Evolutionary conservation across 1,284 basidiomycete species (phyloP), one percentile per base, ranked within the genome.

Genomic region (Mycena sp.): DNA sequence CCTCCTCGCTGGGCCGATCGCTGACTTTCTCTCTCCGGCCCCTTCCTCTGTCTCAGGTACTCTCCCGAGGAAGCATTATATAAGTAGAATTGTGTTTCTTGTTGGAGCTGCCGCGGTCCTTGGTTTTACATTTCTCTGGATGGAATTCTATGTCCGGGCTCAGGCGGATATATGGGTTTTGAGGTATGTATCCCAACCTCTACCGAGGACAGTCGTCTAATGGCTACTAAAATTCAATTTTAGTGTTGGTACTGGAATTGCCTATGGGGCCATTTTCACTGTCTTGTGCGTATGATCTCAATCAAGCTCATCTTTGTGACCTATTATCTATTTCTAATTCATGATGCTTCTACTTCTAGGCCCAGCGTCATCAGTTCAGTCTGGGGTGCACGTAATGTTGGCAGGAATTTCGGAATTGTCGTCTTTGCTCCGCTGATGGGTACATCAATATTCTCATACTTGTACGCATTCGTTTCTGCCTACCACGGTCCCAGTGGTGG

Each of bases 341-440:
- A 38, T 60, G 46, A 41, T 43, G 28, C n/a, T 28, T 30, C 43
- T 53, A 29, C 53, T 16, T 10, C 10, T 63, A 90, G 90, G 6
- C 91, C 92, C 2, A 87, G 89, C 54, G 82, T 93, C 32, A 76
- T 91, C 4, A 86, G 87, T 6, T 81, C 87, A 2, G 81, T 90
- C 23, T 93, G 90, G 88, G 91, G 91, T 14, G 73, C 83, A 28
- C 72, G 80, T n/a, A 84, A 91, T 67, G 77, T 89, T 2, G 91
- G 87, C 12, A 85, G 91, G 61, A 93, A 93, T 74, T 93, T 88
- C 67, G 91, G 91, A 25, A 78, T 91, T 44, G 73, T 91, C 60
- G 86, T 88, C 43, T 91, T 91, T 66, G 86, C 90, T 0, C 87
- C 90, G 7, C 90, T 93, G 74, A 73, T 87, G 26, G 91, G 91